Evolutionary conservation across 2,329 filamentous ascomycete species (phyloP), one percentile per base, ranked within the genome.

Genomic region (Bipolaris victoriae): DNA sequence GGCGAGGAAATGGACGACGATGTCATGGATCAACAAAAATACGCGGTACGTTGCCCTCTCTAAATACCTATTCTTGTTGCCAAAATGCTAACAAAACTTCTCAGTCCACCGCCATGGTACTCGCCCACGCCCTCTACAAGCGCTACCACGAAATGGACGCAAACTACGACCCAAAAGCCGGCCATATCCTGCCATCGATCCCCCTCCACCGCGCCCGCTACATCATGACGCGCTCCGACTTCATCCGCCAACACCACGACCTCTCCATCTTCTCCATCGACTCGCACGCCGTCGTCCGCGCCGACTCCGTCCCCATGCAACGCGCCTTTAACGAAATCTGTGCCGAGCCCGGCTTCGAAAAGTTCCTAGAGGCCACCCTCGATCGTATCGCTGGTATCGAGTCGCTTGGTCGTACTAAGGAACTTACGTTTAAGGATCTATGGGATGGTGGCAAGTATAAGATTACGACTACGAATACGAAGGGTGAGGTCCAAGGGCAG

Each of bases 1-100:
- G 90, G 90, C 16, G 81, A 79, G 59, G 87, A 88, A 62, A 92
- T 90, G 89, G 95, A 98, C 67, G 95, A 98, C 77, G 95, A 99
- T 73, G 95, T 97, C 66, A 98, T 98, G 89, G 92, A 97, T 71
- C 91, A 97, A 76, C 92, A 98, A 74, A 97, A 98, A 76, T 97
- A 92, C 82, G 91, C 93, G 44, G 90, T 92, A 81, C 78, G 88
- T 85, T 20, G 2, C 18, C 9, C 16, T 36, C 13, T 4, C 15
- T 1, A n/a, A 6, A 3, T 11, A 0, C 39, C 3, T n/a, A 1
- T 7, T 6, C 20, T 24, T 41, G 11, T 24, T 24, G 13, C 1
- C 10, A 15, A 15, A 16, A 4, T 24, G 26, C 52, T 52, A 26
- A 52, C 7, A 15, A 16, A 24, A 24, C 10, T 1, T 2, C 18